Base-by-base conservation (phyloP, 75 land plant species). In the Chamaecyparis obtusa region DNA sequence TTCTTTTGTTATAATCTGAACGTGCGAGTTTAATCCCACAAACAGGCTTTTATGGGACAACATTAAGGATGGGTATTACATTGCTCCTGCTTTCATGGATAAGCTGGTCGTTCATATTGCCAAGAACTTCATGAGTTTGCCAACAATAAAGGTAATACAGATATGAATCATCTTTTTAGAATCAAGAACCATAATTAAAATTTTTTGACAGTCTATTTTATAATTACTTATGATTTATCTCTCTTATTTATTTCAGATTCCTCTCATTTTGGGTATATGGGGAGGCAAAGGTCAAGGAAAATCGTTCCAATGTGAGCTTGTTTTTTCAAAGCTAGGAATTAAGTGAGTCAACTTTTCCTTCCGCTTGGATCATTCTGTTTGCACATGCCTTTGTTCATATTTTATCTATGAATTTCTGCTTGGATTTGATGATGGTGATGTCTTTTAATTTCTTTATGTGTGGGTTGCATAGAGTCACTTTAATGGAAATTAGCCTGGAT, bases 1-100 rank as follows among this genome's bases (percentile, higher is more conserved):
- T 44, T 6, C 0, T 9, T 51, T 9, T 9, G 48, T 2, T 24
- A 27, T 80, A 44, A 39, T 15, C 46, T 80, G 10, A 21, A 2
- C 24, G 17, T 10, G 30, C n/a, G 24, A 44, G 2, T 80, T 27
- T 44, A 49, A 44, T 80, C n/a, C 33, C 19, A 44, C 27, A 43
- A 43, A 44, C 92, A 94, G 95, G 30, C 95, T 88, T 87, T 49
- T 83, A 51, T 87, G 94, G 83, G 99, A 97, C 90, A 97, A 97
- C 96, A 95, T 69, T 49, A 90, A 88, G 96, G 99, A 93, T 84
- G 99, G 96, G 7, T 92, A 89, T n/a, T 97, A 97, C 94, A 97
- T 97, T 78, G 99, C 99, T 79, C 99, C 99, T 9, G 97, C 97
- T 85, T 97, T 97, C 97, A 95, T 97, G 99, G 99, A 97, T 93